Evolutionary conservation across 768 basidiomycete species (phyloP), one percentile per base, ranked within the genome.

Genomic region (Pulveroboletus sp.): DNA sequence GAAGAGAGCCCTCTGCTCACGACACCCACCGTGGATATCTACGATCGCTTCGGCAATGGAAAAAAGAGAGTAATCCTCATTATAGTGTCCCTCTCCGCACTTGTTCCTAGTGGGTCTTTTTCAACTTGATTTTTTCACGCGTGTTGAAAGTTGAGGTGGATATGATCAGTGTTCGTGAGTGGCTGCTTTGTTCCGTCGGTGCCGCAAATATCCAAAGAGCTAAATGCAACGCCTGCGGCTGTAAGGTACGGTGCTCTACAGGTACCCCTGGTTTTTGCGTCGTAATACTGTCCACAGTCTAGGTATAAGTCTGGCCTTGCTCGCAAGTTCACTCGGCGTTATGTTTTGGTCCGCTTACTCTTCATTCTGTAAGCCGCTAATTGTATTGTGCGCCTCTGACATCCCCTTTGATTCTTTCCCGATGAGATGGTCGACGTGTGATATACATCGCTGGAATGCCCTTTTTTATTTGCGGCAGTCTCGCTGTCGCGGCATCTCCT

Each of bases 101-200:
- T 89, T 20, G 65, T 90, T 44, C 82, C 82, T 19, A 71, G 87
- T 88, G 55, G 40, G 77, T 55, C 10, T 33, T 49, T 42, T 34
- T 36, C 6, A 20, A 36, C 43, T 32, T 32, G 1, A n/a, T 25
- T 19, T 20, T 38, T 34, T 32, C 7, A 37, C 36, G 12, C 14
- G 25, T 20, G 40, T 19, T 13, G 38, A 24, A 5, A 19, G 40
- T 19, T 13, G 38, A 24, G 4, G 5, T 25, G 23, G 38, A 31
- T 24, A 7, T 24, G 16, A 33, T 24, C 48, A 90, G 87, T 85
- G 34, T 81, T 91, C 50, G 80, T 86, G 0, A 70, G 79, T 9
- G 83, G 80, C 0, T 79, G 79, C 1, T 89, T 91, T 62, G 75
- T 88, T 2, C 88, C 88, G 0, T 81, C 81, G 0, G 85, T 91